Evolutionary conservation across 169 alveolate genomes (phyloP).

Genomic region (Cryptosporidium meleagridis): DNA sequence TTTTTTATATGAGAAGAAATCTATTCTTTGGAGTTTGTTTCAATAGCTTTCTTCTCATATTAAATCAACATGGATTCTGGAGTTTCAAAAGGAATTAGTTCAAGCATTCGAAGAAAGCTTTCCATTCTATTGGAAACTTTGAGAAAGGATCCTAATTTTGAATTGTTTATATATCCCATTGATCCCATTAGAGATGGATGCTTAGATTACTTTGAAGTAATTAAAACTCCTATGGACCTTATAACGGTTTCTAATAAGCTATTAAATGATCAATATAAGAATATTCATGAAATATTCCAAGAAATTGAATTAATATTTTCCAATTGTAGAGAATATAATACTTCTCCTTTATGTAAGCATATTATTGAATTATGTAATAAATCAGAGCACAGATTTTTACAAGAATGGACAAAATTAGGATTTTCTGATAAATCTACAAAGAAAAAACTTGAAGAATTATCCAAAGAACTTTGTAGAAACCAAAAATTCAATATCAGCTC

Average conservation of each 20-base stretch:
- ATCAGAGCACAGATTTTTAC: conserved; percentile 21
- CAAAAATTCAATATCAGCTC: background rate
- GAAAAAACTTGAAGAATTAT: background rate
- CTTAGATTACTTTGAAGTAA: conserved; percentile 53
- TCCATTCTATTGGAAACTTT: conserved; percentile 37
- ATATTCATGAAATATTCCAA: background rate
- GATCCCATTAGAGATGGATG: conserved; percentile 61
- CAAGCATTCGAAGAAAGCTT: conserved; percentile 35
- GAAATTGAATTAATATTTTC: conserved; percentile 44
- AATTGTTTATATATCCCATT: conserved; percentile 32
- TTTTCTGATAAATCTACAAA: conserved; percentile 24
- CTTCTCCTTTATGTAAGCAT: conserved; percentile 44
- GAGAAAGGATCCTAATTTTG: conserved; percentile 50
- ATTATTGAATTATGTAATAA: conserved; percentile 21
- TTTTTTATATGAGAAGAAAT: background rate
- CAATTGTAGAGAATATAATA: conserved; percentile 59
- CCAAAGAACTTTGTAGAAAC: background rate
- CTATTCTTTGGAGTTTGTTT: background rate
- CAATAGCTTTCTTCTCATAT: background rate
- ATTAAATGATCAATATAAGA: conserved; percentile 6
- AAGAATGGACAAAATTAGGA: conserved; percentile 52
- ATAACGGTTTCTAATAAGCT: conserved; percentile 26
- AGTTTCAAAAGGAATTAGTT: conserved; percentile 19
- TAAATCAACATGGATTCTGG: background rate
- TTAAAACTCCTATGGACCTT: conserved; percentile 55